Evolutionary conservation across 495 filamentous ascomycete genomes (phyloP).

Genomic region (Usnea hakonensis): DNA sequence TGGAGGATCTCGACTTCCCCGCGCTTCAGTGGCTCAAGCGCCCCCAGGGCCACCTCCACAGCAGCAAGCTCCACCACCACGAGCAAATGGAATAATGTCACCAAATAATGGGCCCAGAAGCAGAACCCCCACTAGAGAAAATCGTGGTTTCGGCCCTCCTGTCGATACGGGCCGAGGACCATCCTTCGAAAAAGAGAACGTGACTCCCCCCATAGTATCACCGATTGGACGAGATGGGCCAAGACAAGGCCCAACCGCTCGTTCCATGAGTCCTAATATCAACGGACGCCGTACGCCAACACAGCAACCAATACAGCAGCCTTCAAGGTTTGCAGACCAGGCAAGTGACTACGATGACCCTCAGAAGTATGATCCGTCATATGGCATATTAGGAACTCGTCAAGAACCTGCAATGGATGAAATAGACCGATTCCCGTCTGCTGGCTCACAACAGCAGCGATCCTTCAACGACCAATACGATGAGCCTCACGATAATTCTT

Average conservation of each 20-base stretch:
- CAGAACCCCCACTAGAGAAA: constrained; percentile 53
- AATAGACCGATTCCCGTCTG: constrained; percentile 12
- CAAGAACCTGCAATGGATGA: constrained; percentile 22
- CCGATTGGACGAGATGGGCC: constrained; percentile 30
- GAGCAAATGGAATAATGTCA: constrained; percentile 43
- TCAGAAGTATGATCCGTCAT: constrained; percentile 14
- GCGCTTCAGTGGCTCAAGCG: constrained; percentile 60
- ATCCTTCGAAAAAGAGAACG: constrained; percentile 41
- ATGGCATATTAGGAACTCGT: constrained; percentile 22
- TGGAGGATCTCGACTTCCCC: constrained; percentile 56
- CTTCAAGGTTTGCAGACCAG: constrained; percentile 13
- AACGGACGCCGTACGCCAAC: constrained; percentile 60
- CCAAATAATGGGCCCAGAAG: constrained; percentile 40
- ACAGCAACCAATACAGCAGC: constrained; percentile 31
- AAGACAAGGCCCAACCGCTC: constrained; percentile 26
- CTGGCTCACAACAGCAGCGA: constrained; percentile 18
- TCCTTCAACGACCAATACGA: constrained; percentile 18
- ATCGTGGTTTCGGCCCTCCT: constrained; percentile 41
- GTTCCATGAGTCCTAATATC: constrained; percentile 34
- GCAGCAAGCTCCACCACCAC: constrained; percentile 74
- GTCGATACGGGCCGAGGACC: constrained; percentile 43
- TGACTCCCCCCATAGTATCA: constrained; percentile 43
- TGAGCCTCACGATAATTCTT: not conserved
- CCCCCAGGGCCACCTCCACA: constrained; percentile 80
- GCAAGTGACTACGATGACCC: constrained; percentile 16